These are phyloP conservation scores for Eimeria tenella DNA, from an alignment of 169 alveolate species.

Conservation along the genomic window DNA sequence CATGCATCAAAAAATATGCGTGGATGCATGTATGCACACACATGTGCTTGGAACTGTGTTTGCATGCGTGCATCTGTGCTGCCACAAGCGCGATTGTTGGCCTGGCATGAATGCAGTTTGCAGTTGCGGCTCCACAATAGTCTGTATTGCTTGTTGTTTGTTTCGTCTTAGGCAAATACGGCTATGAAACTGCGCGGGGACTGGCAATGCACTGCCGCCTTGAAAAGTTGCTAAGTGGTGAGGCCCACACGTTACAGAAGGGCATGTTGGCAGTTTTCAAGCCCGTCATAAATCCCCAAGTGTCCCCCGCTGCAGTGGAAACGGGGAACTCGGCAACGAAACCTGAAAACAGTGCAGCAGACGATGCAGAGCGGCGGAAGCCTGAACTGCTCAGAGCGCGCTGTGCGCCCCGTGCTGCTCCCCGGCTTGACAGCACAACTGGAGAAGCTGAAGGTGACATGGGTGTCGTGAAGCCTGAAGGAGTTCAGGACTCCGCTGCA, in stretches of 20 bases:
- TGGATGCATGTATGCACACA: too few species aligned
- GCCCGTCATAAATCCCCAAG: conserved; percentile 35
- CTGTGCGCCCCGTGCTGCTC: not conserved
- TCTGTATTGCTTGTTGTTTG: not conserved
- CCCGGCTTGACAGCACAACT: not conserved
- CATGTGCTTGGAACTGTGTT: too few species aligned
- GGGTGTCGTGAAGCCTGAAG: not conserved
- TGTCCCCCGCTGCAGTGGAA: not conserved
- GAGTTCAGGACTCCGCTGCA: not conserved
- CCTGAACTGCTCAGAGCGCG: not conserved
- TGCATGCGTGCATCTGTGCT: too few species aligned
- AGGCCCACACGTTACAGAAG: conserved; percentile 70
- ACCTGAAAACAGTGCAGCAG: not conserved
- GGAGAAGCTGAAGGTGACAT: not conserved
- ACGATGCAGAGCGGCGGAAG: not conserved
- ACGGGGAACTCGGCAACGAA: not conserved
- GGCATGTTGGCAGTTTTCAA: conserved; percentile 72
- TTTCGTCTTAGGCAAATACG: conserved; percentile 50
- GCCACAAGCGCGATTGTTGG: too few species aligned
- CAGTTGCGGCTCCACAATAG: not conserved
- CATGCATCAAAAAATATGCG: not conserved
- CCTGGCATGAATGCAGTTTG: not conserved
- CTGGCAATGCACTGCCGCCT: conserved; percentile 64
- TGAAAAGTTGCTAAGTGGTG: conserved; percentile 68
- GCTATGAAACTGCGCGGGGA: conserved; percentile 70